phyloP scores from a whole-genome alignment of 306 rosid species.

The Glycine tomentella region DNA sequence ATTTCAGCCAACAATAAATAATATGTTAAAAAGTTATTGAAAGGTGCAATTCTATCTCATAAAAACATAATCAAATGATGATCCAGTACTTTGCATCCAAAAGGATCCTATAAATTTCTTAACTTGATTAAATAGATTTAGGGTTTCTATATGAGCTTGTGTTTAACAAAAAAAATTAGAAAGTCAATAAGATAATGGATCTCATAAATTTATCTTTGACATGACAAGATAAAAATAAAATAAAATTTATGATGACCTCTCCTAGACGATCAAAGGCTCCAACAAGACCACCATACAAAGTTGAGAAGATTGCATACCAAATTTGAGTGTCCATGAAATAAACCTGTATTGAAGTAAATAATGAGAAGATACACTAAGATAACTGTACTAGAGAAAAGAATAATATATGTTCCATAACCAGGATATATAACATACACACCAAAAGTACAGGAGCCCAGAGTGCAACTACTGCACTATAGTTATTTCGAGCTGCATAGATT shows the following conservation, averaged over 20 bases:
- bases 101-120: constrained; percentile 25
- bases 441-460: constrained; percentile 89
- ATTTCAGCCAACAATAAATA: not conserved
- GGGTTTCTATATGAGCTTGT: not conserved
- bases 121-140: constrained; percentile 30
- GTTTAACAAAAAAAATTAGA: constrained; percentile 3
- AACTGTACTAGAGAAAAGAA: constrained; percentile 35
- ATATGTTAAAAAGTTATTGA: not conserved
- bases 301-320: constrained; percentile 88
- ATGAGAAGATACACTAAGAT: constrained; percentile 47
- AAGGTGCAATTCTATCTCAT: not conserved
- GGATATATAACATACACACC: constrained; percentile 59
- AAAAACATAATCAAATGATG: constrained; percentile 40
- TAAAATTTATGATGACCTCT: constrained; percentile 67
- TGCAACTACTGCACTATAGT: constrained; percentile 75
- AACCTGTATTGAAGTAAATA: constrained; percentile 65
- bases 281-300: constrained; percentile 79
- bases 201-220: not conserved
- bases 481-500: constrained; percentile 68
- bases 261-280: constrained; percentile 98
- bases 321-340: constrained; percentile 98
- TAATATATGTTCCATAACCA: constrained; percentile 40
- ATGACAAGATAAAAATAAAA: constrained; percentile 36
- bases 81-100: not conserved
- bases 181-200: constrained; percentile 37